Conservation (phyloP, 352 stramenopile genomes). For the Globisporangium irregulare region DNA sequence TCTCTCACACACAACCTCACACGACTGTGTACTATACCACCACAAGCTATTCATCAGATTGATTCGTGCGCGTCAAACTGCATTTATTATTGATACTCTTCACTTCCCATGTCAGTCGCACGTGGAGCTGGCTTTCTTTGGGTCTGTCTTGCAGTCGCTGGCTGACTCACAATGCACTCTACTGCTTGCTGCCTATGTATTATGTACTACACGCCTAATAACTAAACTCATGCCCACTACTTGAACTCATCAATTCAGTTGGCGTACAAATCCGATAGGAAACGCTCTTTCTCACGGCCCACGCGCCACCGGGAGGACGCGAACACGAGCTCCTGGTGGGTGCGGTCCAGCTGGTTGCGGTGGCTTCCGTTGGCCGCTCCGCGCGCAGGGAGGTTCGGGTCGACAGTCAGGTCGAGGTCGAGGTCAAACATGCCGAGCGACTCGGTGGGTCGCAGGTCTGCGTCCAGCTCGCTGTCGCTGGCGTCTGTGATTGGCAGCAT, state of each 20-base stretch:
- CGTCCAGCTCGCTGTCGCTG: not conserved
- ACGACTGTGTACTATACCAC: not conserved
- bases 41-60: not conserved
- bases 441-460: not conserved
- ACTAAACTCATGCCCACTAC: not conserved
- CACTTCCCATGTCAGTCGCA: not conserved
- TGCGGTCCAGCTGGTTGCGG: not conserved
- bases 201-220: not conserved
- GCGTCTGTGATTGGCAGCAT: not conserved
- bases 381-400: not conserved
- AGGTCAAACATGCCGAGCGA: not conserved
- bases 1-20: not conserved
- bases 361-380: not conserved
- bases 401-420: not conserved
- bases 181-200: no score
- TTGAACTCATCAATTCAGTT: not conserved
- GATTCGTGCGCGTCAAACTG: not conserved
- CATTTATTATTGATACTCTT: not conserved
- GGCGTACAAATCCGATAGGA: conserved; percentile 10
- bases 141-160: not conserved
- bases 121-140: not conserved
- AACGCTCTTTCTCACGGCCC: conserved; percentile 1
- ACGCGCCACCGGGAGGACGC: not conserved
- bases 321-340: conserved; percentile 7
- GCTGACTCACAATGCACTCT: not conserved